phyloP scores from a whole-genome alignment of 2,329 filamentous ascomycete species.

The Aspergillus ochraceus region DNA sequence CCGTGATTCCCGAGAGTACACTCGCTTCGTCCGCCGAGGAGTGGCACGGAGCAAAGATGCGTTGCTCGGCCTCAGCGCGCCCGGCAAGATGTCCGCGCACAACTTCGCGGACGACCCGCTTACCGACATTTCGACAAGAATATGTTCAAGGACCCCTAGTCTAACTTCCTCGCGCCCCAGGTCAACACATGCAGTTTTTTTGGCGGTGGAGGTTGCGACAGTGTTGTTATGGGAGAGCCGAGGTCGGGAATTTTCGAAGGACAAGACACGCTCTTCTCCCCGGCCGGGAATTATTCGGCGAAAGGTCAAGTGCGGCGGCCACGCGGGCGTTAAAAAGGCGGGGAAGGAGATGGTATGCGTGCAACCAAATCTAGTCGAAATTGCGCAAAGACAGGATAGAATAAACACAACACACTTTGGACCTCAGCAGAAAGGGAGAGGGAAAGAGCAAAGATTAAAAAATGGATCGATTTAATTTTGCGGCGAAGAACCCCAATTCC shows the following conservation, averaged over 20 bases:
- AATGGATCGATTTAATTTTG: background rate
- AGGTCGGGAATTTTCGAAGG: background rate
- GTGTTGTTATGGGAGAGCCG: background rate
- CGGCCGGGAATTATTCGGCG: conserved; percentile 16
- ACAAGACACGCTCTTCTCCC: background rate
- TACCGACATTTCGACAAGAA: conserved; percentile 19
- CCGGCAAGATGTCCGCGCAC: conserved; percentile 29
- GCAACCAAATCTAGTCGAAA: background rate
- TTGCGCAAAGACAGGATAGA: background rate
- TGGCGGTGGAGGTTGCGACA: background rate
- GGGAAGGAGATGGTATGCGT: background rate
- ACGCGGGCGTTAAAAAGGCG: conserved; percentile 10
- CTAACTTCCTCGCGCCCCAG: background rate
- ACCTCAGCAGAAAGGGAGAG: too few species aligned
- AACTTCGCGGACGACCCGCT: conserved; percentile 32
- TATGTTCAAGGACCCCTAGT: background rate
- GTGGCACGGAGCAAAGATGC: conserved; percentile 20
- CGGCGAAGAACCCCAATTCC: background rate
- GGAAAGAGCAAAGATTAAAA: too few species aligned
- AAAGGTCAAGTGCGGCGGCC: conserved; percentile 6
- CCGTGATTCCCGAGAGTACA: conserved; percentile 20
- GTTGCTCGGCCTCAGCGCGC: conserved; percentile 24
- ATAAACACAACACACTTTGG: too few species aligned
- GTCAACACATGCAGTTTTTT: background rate
- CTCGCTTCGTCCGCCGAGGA: conserved; percentile 17